Conservation (phyloP, 257 asterid genomes). For the Osmanthus fragrans region DNA sequence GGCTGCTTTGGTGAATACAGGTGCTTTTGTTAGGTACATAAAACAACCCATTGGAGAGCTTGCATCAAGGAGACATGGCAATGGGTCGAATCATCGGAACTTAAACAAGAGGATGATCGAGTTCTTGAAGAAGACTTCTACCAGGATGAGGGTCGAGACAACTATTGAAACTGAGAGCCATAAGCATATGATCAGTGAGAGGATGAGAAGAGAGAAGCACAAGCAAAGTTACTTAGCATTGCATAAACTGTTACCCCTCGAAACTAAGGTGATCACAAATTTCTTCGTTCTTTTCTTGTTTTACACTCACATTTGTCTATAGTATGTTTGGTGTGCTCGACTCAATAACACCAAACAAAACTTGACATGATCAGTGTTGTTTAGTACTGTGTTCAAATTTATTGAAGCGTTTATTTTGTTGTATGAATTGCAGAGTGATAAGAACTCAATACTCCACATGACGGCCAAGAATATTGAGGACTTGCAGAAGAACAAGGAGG, state of each 20-base stretch:
- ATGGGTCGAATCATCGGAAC: conserved; percentile 18
- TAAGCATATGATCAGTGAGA: conserved; percentile 49
- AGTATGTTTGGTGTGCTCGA: too few species aligned
- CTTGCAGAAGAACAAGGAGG: conserved; percentile 23
- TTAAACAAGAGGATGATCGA: conserved; percentile 44
- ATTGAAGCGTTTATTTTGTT: not conserved
- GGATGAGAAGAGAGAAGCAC: conserved; percentile 53
- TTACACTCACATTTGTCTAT: too few species aligned
- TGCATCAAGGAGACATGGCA: not conserved
- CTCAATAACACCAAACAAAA: too few species aligned
- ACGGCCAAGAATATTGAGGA: conserved; percentile 40
- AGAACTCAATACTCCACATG: conserved; percentile 45
- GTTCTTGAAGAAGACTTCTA: conserved; percentile 38
- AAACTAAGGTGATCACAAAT: conserved; percentile 45
- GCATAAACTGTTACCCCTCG: conserved; percentile 44
- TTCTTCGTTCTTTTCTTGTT: not conserved
- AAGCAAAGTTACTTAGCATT: conserved; percentile 33
- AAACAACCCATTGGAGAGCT: conserved; percentile 18
- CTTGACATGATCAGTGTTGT: too few species aligned
- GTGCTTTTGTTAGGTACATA: conserved; percentile 38
- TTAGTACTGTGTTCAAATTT: too few species aligned
- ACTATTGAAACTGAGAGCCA: conserved; percentile 19
- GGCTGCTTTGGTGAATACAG: conserved; percentile 11
- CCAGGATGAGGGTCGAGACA: conserved; percentile 8
- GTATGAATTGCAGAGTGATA: conserved; percentile 40